Percentiles rank a stretch among this genome's conserved stretches.
These are phyloP conservation scores for Cenchrus purpureus DNA, from an alignment of 176 grass and related monocot species.

Conservation along the genomic window DNA sequence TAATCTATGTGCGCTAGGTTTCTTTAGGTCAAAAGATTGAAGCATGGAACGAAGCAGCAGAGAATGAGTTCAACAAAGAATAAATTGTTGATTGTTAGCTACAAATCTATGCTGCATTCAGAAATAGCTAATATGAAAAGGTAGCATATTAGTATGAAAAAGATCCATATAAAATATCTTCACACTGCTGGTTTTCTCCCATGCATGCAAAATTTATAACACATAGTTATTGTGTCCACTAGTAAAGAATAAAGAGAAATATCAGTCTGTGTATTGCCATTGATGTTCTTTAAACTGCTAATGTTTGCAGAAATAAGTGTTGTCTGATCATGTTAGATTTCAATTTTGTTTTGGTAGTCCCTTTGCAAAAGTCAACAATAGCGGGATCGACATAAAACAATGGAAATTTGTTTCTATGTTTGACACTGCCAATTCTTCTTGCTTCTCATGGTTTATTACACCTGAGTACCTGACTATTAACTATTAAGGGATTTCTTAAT, in stretches of 20 bases:
- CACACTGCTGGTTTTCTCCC: not conserved
- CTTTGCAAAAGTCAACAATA: not conserved
- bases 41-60: not conserved
- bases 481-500: not conserved
- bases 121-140: not conserved
- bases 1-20: not conserved
- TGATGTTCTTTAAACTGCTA: not conserved
- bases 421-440: not conserved
- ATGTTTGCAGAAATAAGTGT: not conserved
- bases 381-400: not conserved
- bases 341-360: not conserved
- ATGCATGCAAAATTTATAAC: not conserved
- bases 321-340: not conserved
- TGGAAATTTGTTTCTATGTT: not conserved
- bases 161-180: conserved; percentile 9
- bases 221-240: not conserved
- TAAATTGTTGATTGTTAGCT: not conserved
- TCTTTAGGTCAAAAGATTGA: not conserved
- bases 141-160: conserved; percentile 5
- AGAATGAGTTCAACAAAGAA: not conserved
- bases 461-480: not conserved
- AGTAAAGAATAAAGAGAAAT: no score
- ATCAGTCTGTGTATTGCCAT: not conserved
- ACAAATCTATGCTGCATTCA: not conserved
- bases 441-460: not conserved